Evolutionary conservation across 768 basidiomycete genomes (phyloP).

Genomic region (Kwoniella sp.): DNA sequence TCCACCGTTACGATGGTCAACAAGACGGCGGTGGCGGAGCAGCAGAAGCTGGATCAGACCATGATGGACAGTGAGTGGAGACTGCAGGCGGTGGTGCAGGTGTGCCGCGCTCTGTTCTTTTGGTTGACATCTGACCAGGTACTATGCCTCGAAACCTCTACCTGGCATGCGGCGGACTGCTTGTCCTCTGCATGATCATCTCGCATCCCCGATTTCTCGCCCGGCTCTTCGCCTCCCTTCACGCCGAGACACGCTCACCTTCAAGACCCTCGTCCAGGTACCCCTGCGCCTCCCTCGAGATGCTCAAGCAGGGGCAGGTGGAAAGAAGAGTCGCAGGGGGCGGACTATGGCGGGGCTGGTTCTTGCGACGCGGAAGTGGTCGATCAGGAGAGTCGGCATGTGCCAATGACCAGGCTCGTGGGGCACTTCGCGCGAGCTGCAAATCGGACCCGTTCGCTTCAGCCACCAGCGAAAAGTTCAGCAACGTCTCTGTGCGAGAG

Average conservation of each 20-base stretch:
- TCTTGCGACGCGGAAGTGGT: slow-evolving; percentile 1
- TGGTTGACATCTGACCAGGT: too few species aligned
- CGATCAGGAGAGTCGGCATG: not conserved
- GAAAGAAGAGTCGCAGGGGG: slow-evolving; percentile 17
- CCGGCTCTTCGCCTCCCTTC: slow-evolving; percentile 38
- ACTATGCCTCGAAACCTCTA: slow-evolving; percentile 30
- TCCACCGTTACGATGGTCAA: slow-evolving; percentile 7
- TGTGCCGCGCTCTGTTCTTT: too few species aligned
- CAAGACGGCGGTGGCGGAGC: slow-evolving; percentile 12
- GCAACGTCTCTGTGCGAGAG: not conserved
- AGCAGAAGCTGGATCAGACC: slow-evolving; percentile 20
- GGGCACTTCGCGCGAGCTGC: not conserved
- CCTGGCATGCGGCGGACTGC: slow-evolving; percentile 27
- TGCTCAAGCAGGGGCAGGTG: not conserved
- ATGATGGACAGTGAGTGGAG: slow-evolving; percentile 23
- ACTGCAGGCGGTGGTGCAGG: too few species aligned
- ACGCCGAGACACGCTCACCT: not conserved
- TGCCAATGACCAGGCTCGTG: not conserved
- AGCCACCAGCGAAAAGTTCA: slow-evolving; percentile 6
- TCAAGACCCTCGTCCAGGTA: not conserved
- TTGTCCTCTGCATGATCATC: slow-evolving; percentile 33
- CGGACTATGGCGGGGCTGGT: slow-evolving; percentile 18
- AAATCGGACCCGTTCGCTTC: slow-evolving; percentile 13
- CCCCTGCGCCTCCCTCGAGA: not conserved
- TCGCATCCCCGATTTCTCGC: slow-evolving; percentile 42